Evolutionary conservation across 225 moss, liverwort and hornwort species (phyloP), one percentile per base, ranked within the genome.

Genomic region (Marchantia polymorpha): DNA sequence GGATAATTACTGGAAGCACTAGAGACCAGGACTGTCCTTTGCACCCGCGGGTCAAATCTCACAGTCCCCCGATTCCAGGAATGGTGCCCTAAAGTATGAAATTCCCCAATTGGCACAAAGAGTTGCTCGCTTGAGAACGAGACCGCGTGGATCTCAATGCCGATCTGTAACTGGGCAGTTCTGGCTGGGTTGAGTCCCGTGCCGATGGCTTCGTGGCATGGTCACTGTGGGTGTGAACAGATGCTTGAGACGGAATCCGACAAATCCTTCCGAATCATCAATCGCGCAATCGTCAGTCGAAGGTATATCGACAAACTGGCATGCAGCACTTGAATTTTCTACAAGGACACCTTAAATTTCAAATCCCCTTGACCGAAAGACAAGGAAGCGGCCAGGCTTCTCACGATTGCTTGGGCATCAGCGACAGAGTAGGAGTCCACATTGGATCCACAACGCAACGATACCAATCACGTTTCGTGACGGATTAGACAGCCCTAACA

Each of bases 391-490:
- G 50, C 22, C 4, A 8, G 23, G 71, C 12, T 6, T 49, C 23
- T 50, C 0, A 3, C 49, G 20, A 71, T 49, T n/a, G 71, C 71
- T 50, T 51, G 49, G 71, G 31, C 71, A 10, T 71, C 50, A 12
- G 51, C 50, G 71, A 8, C 22, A 51, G 19, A 50, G 22, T 48
- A 22, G 22, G 71, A 50, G 8, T n/a, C 22, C 5, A 71, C n/a
- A 49, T 4, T 71, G 71, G 71, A 71, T 51, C 71, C 17, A 11
- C 49, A 73, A 53, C 54, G 59, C 58, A 75, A 31, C 75, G 53
- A 60, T 75, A 59, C 75, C 75, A 20, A 75, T 75, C 75, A 75
- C 75, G 27, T 60, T 16, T 14, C 27, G 27, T 55, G 9, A 54
- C 73, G 73, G 54, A 74, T 74, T 15, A 50, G 54, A 54, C 29